Base-by-base conservation (phyloP, 1,284 basidiomycete species). In the Microbotryomycetes sp. region DNA sequence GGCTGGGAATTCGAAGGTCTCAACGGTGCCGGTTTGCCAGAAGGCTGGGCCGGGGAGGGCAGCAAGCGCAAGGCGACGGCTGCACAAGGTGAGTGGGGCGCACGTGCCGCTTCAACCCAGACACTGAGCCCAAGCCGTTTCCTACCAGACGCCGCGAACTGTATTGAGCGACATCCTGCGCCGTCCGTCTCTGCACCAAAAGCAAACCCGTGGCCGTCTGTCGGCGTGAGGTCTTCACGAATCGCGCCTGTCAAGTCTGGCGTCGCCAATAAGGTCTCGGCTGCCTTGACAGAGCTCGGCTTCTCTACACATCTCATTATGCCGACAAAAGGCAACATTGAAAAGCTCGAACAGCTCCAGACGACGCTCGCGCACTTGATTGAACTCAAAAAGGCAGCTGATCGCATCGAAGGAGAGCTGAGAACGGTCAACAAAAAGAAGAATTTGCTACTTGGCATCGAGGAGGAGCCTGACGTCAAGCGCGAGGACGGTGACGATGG, bases 361-460 rank as follows among this genome's bases (percentile, higher is more conserved):
- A 83, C 85, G 4, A 83, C 88, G 1, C 83, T 88, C 0, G 80
- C 81, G 3, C 79, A 82, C 18, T 76, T 96, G 68, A 80, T 93
- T 16, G 91, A 97, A 68, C 85, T 85, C 66, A 96, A 94, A 79
- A 86, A 88, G 69, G 79, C 85, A n/a, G 82, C 89, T 24, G 91
- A 96, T 74, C 83, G 86, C 70, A 82, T 87, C 7, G 88, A 92
- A 30, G 85, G 87, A 72, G 92, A 97, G 70, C 83, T 91, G 48
- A 77, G 83, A 57, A 82, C 87, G 3, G 73, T 86, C 62, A 85
- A 83, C 71, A 81, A 80, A 54, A 82, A 88, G 60, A 76, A 88
- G 28, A 84, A 83, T 45, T n/a, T 45, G n/a, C 21, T 68, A 21
- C 21, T 59, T 15, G 67, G 35, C 35, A 41, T 41, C 35, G 35